Percentiles rank a stretch among this genome's conserved stretches.
These are phyloP conservation scores for Toxoplasma gondii DNA, from an alignment of 169 alveolate species.

Conservation along the genomic window DNA sequence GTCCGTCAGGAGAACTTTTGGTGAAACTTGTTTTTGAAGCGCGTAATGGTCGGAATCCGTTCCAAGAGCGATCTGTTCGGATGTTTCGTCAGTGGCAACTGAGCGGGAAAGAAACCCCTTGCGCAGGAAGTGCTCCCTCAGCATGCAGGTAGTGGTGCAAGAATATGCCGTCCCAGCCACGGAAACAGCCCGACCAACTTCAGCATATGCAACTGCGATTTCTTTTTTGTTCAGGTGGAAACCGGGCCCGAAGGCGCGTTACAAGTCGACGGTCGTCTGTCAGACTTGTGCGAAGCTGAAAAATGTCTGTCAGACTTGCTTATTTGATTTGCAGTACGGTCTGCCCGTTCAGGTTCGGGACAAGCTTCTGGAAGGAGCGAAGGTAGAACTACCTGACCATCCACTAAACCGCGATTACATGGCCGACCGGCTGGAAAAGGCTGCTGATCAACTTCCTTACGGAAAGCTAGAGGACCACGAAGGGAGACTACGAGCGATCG, in stretches of 20 bases:
- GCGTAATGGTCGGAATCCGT: no score
- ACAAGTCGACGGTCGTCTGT: slow-evolving; percentile 96
- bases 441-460: slow-evolving; percentile 66
- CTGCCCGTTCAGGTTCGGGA: slow-evolving; percentile 91
- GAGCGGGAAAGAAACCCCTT: no score
- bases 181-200: no score
- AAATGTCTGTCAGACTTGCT: slow-evolving; percentile 98
- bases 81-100: no score
- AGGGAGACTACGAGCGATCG: slow-evolving; percentile 75
- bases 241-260: slow-evolving; percentile 94
- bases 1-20: no score
- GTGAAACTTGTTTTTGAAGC: no score
- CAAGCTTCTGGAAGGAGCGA: slow-evolving; percentile 53
- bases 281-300: slow-evolving; percentile 97
- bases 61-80: no score
- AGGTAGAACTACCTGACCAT: slow-evolving; percentile 63
- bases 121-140: no score
- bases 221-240: slow-evolving; percentile 89
- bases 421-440: slow-evolving; percentile 28
- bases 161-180: background rate
- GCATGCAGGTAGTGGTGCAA: background rate
- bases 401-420: slow-evolving; percentile 67
- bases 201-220: background rate
- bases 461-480: slow-evolving; percentile 62
- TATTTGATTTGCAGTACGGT: slow-evolving; percentile 97